A percentile compares a stretch with the other conserved stretches of the same genome.
Evolutionary conservation across 345 rosid species (phyloP).

Genomic region (Camelina laxa): DNA sequence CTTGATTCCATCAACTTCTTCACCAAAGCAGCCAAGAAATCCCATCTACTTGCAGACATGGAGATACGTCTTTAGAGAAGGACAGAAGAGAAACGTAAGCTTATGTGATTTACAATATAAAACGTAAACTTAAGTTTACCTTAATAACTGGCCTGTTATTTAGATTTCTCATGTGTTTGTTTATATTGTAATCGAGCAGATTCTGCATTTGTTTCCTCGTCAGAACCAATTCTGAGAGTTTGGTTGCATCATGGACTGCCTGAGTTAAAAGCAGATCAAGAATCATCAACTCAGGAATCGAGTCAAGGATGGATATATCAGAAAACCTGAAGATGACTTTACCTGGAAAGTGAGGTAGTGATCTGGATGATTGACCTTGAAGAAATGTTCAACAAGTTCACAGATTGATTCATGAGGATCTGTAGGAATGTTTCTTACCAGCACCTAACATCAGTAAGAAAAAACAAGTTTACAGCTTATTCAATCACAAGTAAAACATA

Average conservation of each 20-base stretch:
- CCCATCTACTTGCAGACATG: slow-evolving; percentile 61
- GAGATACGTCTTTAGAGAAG: slow-evolving; percentile 3
- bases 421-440: slow-evolving; percentile 80
- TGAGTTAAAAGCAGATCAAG: slow-evolving; percentile 42
- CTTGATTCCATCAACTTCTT: slow-evolving; percentile 77
- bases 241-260: slow-evolving; percentile 82
- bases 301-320: slow-evolving; percentile 27
- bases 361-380: slow-evolving; percentile 89
- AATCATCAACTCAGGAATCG: slow-evolving; percentile 31
- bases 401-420: slow-evolving; percentile 91
- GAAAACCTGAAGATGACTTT: slow-evolving; percentile 18
- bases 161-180: slow-evolving; percentile 63
- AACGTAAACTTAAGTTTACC: slow-evolving; percentile 52
- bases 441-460: slow-evolving; percentile 55
- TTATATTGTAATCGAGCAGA: slow-evolving; percentile 77
- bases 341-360: slow-evolving; percentile 85
- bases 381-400: slow-evolving; percentile 90
- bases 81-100: not conserved
- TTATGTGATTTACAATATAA: not conserved
- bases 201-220: slow-evolving; percentile 74
- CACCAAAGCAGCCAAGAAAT: slow-evolving; percentile 78
- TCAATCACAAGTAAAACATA: not conserved
- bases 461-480: not conserved
- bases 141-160: slow-evolving; percentile 56
- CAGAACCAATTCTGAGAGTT: slow-evolving; percentile 64